phyloP scores from a whole-genome alignment of 768 basidiomycete species.

The Strobilomyces echinocephalus region DNA sequence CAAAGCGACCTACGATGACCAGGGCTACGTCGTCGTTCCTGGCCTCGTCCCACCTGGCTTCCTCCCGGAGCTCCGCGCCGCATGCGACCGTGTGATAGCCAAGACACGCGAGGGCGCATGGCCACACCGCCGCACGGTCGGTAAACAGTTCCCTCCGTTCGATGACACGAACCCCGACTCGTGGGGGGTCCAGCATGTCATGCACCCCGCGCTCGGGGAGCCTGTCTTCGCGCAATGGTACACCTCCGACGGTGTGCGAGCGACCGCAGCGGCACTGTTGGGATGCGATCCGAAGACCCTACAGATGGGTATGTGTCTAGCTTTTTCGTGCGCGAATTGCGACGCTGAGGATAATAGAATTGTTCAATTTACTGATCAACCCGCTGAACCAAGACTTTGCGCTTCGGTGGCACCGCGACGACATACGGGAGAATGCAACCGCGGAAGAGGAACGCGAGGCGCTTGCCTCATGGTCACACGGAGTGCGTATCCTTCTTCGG shows the following conservation, averaged over 20 bases:
- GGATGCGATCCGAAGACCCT: slow-evolving; percentile 52
- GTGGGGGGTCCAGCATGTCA: slow-evolving; percentile 79
- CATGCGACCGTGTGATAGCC: slow-evolving; percentile 47
- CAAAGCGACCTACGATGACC: slow-evolving; percentile 51
- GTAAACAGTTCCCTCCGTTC: slow-evolving; percentile 76
- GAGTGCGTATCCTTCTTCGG: slow-evolving; percentile 36
- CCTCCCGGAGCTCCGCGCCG: slow-evolving; percentile 39
- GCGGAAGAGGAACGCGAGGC: slow-evolving; percentile 56
- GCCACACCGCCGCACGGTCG: slow-evolving; percentile 65
- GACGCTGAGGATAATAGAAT: slow-evolving; percentile 33
- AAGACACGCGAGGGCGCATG: slow-evolving; percentile 58
- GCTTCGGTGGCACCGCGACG: slow-evolving; percentile 77
- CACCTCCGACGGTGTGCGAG: slow-evolving; percentile 46
- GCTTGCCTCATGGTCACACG: slow-evolving; percentile 57
- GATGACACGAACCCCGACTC: slow-evolving; percentile 55
- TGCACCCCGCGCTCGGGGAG: slow-evolving; percentile 70
- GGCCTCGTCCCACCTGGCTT: slow-evolving; percentile 44
- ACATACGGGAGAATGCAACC: slow-evolving; percentile 54
- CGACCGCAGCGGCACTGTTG: slow-evolving; percentile 43
- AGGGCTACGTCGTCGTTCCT: slow-evolving; percentile 64
- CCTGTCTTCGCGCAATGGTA: slow-evolving; percentile 64
- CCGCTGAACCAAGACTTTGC: slow-evolving; percentile 62
- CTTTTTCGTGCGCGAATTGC: background rate
- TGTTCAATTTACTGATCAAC: slow-evolving; percentile 75
- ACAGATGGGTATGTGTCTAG: slow-evolving; percentile 59